Conservation (phyloP, 176 grass and related monocot species). For the Paspalum notatum region DNA sequence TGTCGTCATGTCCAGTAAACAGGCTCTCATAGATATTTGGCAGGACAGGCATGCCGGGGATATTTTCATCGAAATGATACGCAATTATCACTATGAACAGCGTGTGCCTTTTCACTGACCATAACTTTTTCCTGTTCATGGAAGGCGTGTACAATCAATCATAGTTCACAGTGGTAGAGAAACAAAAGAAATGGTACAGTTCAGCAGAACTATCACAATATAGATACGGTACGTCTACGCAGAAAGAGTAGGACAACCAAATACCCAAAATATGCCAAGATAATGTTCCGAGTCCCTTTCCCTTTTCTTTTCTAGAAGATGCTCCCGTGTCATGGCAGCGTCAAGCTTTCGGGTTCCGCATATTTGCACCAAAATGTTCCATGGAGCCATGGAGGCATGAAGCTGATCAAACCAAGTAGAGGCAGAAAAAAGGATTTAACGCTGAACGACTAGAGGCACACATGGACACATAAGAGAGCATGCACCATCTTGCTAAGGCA, state of each 20-base stretch:
- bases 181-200: background rate
- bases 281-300: background rate
- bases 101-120: background rate
- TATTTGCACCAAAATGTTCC: no score
- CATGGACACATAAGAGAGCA: background rate
- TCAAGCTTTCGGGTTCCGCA: background rate
- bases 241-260: background rate
- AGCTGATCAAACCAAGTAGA: background rate
- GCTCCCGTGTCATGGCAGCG: background rate
- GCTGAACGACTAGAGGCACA: no score
- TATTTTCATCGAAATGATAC: background rate
- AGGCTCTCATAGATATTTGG: background rate
- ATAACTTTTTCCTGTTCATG: background rate
- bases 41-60: background rate
- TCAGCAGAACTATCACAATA: conserved; percentile 11
- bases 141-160: conserved; percentile 4
- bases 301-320: no score
- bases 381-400: background rate
- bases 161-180: background rate
- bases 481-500: background rate
- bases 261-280: background rate
- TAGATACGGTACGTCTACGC: conserved; percentile 1
- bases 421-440: background rate
- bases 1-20: background rate
- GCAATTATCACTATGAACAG: background rate